These are phyloP conservation scores for Citrus trifoliata DNA, from an alignment of 345 rosid species.

Conservation along the genomic window DNA sequence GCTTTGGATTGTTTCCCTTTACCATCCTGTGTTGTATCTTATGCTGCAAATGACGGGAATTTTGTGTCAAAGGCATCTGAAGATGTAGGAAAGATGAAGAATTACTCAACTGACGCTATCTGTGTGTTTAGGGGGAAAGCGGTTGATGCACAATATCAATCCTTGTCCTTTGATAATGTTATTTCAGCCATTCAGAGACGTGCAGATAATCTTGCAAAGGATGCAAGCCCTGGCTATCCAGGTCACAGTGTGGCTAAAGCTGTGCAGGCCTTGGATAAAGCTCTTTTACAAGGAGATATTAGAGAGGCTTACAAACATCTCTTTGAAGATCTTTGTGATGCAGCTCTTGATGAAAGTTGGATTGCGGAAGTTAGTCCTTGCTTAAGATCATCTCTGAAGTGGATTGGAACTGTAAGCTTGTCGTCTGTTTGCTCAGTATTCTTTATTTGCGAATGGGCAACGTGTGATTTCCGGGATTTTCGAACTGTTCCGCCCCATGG, in stretches of 20 bases:
- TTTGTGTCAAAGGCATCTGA: constrained; percentile 67
- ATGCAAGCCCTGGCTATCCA: constrained; percentile 65
- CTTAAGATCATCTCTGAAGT: constrained; percentile 79
- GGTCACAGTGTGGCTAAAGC: constrained; percentile 78
- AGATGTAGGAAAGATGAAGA: constrained; percentile 59
- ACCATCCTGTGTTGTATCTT: constrained; percentile 69
- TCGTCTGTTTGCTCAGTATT: constrained; percentile 77
- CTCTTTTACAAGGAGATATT: constrained; percentile 75
- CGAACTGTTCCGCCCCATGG: constrained; percentile 58
- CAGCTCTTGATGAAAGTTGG: constrained; percentile 77
- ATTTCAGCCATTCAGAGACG: constrained; percentile 68
- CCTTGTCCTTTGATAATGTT: constrained; percentile 65
- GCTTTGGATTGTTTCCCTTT: constrained; percentile 93
- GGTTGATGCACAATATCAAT: constrained; percentile 70
- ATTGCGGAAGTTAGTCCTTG: constrained; percentile 78
- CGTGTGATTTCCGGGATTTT: constrained; percentile 86
- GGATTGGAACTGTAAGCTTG: constrained; percentile 66
- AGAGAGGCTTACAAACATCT: constrained; percentile 61
- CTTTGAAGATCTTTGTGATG: constrained; percentile 76
- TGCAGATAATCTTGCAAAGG: constrained; percentile 75
- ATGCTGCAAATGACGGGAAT: constrained; percentile 62
- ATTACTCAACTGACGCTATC: constrained; percentile 46
- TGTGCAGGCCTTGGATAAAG: constrained; percentile 84
- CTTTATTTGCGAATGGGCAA: constrained; percentile 98
- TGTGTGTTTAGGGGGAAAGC: constrained; percentile 54